phyloP scores from a whole-genome alignment of 257 asterid species.

The Hygrophila difformis region DNA sequence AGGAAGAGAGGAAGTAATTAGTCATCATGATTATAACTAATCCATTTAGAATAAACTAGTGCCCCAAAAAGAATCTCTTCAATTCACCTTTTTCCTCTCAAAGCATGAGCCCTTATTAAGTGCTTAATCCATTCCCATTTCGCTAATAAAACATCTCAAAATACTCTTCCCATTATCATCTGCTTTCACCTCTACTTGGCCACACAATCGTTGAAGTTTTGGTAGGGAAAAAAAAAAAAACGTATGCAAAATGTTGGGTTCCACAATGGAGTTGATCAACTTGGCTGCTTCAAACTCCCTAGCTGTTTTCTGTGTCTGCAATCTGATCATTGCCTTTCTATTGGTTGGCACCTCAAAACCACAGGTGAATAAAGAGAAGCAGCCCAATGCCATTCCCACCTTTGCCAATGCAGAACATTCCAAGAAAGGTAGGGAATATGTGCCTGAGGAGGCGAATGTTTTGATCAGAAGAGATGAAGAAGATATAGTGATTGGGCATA shows the following conservation, averaged over 20 bases:
- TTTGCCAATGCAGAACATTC: background rate
- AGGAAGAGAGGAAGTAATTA: no score
- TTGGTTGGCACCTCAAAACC: constrained; percentile 32
- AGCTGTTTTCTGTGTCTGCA: constrained; percentile 57
- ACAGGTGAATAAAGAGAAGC: background rate
- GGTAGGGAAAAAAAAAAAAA: no score
- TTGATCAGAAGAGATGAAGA: constrained; percentile 11
- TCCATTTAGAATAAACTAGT: no score
- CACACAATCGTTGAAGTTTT: constrained; percentile 5
- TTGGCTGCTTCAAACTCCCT: constrained; percentile 52
- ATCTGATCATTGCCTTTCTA: constrained; percentile 51
- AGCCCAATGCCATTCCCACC: background rate
- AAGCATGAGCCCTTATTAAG: constrained; percentile 21
- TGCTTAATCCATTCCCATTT: background rate
- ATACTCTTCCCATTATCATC: constrained; percentile 3
- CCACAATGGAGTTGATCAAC: constrained; percentile 36
- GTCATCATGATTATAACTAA: no score
- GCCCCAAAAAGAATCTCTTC: no score
- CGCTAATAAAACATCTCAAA: constrained; percentile 5
- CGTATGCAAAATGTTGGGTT: constrained; percentile 41
- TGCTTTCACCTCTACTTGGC: background rate
- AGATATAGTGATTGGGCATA: constrained; percentile 3
- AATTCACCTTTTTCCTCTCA: constrained; percentile 5
- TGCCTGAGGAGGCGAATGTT: constrained; percentile 5
- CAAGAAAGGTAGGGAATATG: background rate